Evolutionary conservation across 306 rosid genomes (phyloP).

Genomic region (Dalbergia cultrata): DNA sequence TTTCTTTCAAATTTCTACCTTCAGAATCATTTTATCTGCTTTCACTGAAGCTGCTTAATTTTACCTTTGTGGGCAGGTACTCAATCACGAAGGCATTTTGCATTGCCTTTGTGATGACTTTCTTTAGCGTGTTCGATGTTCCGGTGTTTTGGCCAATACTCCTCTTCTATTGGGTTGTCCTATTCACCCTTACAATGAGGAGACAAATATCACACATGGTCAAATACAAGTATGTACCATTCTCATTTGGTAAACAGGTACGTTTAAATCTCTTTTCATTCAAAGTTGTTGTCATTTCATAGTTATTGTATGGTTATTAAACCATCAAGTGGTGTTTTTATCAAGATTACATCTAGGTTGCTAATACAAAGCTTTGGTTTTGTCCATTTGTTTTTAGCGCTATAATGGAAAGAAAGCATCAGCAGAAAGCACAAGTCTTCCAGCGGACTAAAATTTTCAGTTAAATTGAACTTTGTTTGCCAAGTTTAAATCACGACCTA

Average conservation of each 20-base stretch:
- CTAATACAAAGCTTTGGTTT: constrained; percentile 32
- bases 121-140: constrained; percentile 65
- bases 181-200: constrained; percentile 90
- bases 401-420: constrained; percentile 74
- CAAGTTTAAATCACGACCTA: constrained; percentile 46
- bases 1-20: neutral
- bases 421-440: constrained; percentile 56
- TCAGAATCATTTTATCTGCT: constrained; percentile 35
- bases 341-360: constrained; percentile 24
- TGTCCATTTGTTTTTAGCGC: constrained; percentile 61
- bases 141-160: constrained; percentile 99
- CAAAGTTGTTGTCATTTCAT: constrained; percentile 2
- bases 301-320: constrained; percentile 13
- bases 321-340: constrained; percentile 16
- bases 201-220: constrained; percentile 95
- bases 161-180: constrained; percentile 89
- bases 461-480: constrained; percentile 42
- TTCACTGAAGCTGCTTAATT: constrained; percentile 42
- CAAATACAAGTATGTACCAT: constrained; percentile 93
- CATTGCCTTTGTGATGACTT: constrained; percentile 93
- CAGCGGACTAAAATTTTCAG: constrained; percentile 61
- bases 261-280: neutral
- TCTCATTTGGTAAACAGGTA: constrained; percentile 97
- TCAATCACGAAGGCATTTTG: constrained; percentile 89
- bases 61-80: constrained; percentile 69